Evolutionary conservation across 768 basidiomycete genomes (phyloP), one percentile per base, ranked within the genome.

Genomic region (Hericium erinaceus): DNA sequence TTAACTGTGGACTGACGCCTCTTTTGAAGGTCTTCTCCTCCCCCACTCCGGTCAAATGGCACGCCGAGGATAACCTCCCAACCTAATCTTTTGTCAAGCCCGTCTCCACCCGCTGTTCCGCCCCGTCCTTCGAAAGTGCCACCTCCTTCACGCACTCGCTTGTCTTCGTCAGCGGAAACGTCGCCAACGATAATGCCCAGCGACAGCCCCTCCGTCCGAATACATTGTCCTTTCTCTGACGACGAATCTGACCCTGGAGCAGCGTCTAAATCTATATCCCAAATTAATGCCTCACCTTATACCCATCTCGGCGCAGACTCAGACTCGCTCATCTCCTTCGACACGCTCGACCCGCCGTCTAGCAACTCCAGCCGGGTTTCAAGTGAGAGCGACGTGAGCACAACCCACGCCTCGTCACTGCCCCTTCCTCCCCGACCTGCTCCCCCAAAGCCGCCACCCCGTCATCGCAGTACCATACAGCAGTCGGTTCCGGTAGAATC

Each of bases 351-450:
- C 54, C 58, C 58, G 20, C 67, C 68, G 53, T 68, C 73, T 26
- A 67, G 65, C 55, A 70, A 72, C 59, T 73, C 75, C 18, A 75
- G 75, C 58, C 68, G 69, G 50, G 70, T 67, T 15, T 76, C 74
- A n/a, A 73, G 69, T 40, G 74, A 75, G 56, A 70, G 68, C 48
- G 71, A 74, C 60, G 41, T 64, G 26, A 66, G 61, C 46, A 52
- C 41, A 11, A 15, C 22, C 22, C 15, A 44, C 15, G 11, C 16
- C n/a, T 16, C 16, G 13, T 37, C 55, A 53, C 28, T 16, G 28
- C 15, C 48, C 16, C n/a, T 18, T n/a, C 44, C 26, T 24, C 55
- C 55, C 38, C 55, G 15, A 24, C 41, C 39, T n/a, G n/a, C n/a
- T n/a, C n/a, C n/a, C n/a, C n/a, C n/a, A n/a, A n/a, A n/a, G n/a